Base-by-base conservation (phyloP, 331 rosid species). In the Erythrophleum ivorense region DNA sequence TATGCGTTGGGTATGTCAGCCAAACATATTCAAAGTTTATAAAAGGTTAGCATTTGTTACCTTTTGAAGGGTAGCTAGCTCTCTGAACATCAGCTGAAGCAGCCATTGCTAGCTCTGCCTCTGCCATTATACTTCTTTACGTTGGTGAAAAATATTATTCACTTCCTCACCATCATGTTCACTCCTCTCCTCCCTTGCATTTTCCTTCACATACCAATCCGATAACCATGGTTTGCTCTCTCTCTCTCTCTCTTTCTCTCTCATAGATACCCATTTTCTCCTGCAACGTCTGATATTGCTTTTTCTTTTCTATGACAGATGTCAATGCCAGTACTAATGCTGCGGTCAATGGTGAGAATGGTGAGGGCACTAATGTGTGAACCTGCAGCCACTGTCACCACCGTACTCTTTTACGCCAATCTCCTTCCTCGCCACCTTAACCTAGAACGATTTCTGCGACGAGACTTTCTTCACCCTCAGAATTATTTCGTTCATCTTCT, bases 401-500 rank as follows among this genome's bases (percentile, higher is more conserved):
- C 84, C 6, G 74, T 87, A 38, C 85, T 87, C 41, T 81, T 84
- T 68, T 78, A 84, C 1, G 79, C 77, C 15, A 74, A 87, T 40
- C 49, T 73, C 5, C 87, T 87, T 81, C 89, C 89, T 11, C 64
- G 82, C 0, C 70, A 73, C 31, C 87, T 81, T 63, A 62, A 84
- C 84, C 74, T 87, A 14, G 84, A 74, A 1, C 43, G 87, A 74
- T 54, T 81, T 5, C 85, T 84, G 11, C 24, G 87, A 40, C 73
- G 50, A 0, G 85, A 84, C 3, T 80, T 84, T 69, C 85, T 81
- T 78, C 84, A 81, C 33, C 85, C 13, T 59, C 85, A 86, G 4
- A 78, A 84, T 73, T 66, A 73, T 46, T 84, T 86, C 72, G 84
- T 81, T 79, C 87, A 78, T 81, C 75, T 87, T 75, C 84, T 87